phyloP scores from a whole-genome alignment of 345 rosid species.

The Isatis tinctoria region DNA sequence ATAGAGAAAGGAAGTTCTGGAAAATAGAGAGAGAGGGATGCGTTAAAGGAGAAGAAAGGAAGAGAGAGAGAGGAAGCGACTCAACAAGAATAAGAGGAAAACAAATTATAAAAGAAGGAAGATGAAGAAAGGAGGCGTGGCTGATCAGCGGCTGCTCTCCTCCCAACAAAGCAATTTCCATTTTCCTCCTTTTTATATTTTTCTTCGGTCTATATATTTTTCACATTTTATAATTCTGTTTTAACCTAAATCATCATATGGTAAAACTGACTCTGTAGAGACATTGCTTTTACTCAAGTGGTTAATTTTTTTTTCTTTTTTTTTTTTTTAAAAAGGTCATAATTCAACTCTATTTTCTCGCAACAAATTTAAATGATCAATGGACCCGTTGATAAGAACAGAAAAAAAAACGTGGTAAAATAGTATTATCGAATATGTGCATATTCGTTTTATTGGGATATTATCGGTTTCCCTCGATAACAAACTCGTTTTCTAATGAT shows the following conservation, averaged over 20 bases:
- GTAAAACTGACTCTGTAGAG: too few species aligned
- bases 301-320: too few species aligned
- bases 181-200: neutral
- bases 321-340: too few species aligned
- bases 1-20: neutral
- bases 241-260: neutral
- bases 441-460: too few species aligned
- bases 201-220: neutral
- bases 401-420: too few species aligned
- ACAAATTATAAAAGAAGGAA: slow-evolving; percentile 12
- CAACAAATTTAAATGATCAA: neutral
- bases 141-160: slow-evolving; percentile 20
- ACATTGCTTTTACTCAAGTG: too few species aligned
- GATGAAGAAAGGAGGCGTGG: slow-evolving; percentile 20
- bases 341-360: neutral
- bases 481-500: neutral
- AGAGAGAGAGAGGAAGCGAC: slow-evolving; percentile 14
- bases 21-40: neutral
- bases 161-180: neutral
- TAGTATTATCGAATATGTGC: too few species aligned
- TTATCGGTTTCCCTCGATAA: neutral
- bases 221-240: neutral
- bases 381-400: too few species aligned
- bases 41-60: slow-evolving; percentile 6
- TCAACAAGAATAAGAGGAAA: neutral